Base-by-base conservation (phyloP, 1,139 yeast species). In the Trichomonascaceae sp. region DNA sequence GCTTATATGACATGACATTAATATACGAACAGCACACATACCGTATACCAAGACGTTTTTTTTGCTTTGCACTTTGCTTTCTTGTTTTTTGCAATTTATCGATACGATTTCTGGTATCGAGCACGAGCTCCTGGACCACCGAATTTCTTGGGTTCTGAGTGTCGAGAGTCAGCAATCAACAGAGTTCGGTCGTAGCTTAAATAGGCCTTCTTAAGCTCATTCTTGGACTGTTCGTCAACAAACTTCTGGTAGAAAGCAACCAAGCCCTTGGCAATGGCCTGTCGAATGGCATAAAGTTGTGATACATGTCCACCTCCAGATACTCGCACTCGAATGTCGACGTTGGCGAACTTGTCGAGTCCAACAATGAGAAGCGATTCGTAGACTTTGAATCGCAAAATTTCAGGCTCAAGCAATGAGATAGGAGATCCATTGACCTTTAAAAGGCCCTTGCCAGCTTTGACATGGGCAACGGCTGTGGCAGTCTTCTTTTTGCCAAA, bases 91-190 rank as follows among this genome's bases (percentile, higher is more conserved):
- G 41, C 41, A 36, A 57, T 67, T 84, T 91, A 93, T 90, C 99
- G 99, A 95, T 93, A 93, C 79, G 99, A 93, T 81, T 93, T 93
- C 85, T 93, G 99, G 97, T 88, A 93, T 84, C 98, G 91, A 77
- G 99, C 95, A 84, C 99, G 93, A 82, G 99, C 99, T 89, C 99
- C 99, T 81, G 95, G 96, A 85, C 99, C 99, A 85, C 99, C 99
- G 83, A 91, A 93, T 85, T 93, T 93, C 97, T 93, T 93, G 86
- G 99, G 99, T 84, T 93, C 99, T 86, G 91, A 86, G 86, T 96
- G 93, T 87, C 99, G 90, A 73, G 98, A 84, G 80, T 93, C 99
- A 72, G 99, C 99, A 79, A 93, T 95, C 80, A 93, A 87, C 78
- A 93, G 86, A 78, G 99, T 90, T 84, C 96, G 91, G 93, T 93